Conservation (phyloP, 306 rosid genomes). For the Prunus mume region DNA sequence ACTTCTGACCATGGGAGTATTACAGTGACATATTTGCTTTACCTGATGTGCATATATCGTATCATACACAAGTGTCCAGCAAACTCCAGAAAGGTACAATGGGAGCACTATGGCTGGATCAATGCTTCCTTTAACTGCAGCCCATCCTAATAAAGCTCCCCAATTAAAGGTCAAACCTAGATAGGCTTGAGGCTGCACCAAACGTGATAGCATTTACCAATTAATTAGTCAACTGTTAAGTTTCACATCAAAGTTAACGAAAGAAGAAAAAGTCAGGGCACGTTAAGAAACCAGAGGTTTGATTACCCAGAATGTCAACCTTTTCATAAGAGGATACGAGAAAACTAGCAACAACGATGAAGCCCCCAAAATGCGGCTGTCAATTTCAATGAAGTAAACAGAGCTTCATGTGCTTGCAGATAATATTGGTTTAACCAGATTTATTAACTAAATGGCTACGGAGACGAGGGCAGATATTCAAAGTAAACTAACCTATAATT, state of each 20-base stretch:
- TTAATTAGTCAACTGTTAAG: conserved; percentile 18
- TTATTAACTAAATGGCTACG: not conserved
- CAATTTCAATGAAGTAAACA: conserved; percentile 10
- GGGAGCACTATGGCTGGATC: conserved; percentile 82
- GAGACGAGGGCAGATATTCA: not conserved
- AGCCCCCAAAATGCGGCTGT: conserved; percentile 82
- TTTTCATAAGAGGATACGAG: conserved; percentile 95
- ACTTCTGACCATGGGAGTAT: not conserved
- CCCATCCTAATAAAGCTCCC: conserved; percentile 97
- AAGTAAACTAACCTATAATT: conserved; percentile 63
- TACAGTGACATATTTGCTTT: not conserved
- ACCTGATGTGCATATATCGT: conserved; percentile 88
- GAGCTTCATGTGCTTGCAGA: not conserved
- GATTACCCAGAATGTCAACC: conserved; percentile 87
- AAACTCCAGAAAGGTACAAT: conserved; percentile 76
- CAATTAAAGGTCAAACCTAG: conserved; percentile 89
- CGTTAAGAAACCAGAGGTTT: conserved; percentile 16
- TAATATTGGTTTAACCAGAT: not conserved
- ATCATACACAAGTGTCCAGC: conserved; percentile 93
- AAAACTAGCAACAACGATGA: conserved; percentile 87
- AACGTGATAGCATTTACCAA: conserved; percentile 17
- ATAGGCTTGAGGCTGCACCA: conserved; percentile 88
- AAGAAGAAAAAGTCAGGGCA: not conserved
- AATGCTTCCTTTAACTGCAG: conserved; percentile 74
- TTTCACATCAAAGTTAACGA: conserved; percentile 11